Evolutionary conservation across 306 rosid genomes (phyloP).

Genomic region (Cucumis sativus): Cucumber_9930_V3 NC_026656.2:2207001-2207500

Average conservation of each 20-base stretch:
- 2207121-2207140: not conserved
- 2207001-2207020: no score
- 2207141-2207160: not conserved
- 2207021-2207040: no score
- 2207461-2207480: constrained; percentile 58
- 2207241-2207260: constrained; percentile 55
- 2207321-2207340: constrained; percentile 6
- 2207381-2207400: constrained; percentile 89
- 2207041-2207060: not conserved
- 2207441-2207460: constrained; percentile 86
- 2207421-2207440: constrained; percentile 90
- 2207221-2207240: constrained; percentile 11
- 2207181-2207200: not conserved
- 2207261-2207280: constrained; percentile 57
- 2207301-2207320: constrained; percentile 36
- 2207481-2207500: not conserved
- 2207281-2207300: constrained; percentile 74
- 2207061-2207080: not conserved
- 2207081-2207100: not conserved
- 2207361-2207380: constrained; percentile 24
- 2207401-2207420: constrained; percentile 99
- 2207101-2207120: not conserved
- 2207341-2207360: constrained; percentile 3
- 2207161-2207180: not conserved
- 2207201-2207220: not conserved